These are phyloP conservation scores for Albifimbria verrucaria DNA, from an alignment of 2,329 filamentous ascomycete genomes.

Conservation along the genomic window DNA sequence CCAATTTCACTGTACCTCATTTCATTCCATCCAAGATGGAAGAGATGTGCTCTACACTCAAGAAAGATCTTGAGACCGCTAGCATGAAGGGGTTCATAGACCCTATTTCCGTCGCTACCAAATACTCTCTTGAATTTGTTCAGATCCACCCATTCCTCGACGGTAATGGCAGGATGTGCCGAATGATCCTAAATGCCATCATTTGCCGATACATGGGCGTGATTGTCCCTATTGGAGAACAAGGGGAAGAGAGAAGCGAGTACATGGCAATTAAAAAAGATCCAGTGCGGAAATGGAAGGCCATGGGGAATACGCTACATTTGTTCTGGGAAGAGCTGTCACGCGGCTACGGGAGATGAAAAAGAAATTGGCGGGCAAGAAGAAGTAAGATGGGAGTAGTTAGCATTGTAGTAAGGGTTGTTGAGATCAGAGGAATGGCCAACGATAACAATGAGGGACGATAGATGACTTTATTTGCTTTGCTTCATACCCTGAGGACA, in stretches of 20 bases:
- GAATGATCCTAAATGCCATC: constrained; percentile 33
- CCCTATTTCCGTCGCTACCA: constrained; percentile 24
- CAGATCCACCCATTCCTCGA: constrained; percentile 37
- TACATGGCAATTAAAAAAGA: constrained; percentile 21
- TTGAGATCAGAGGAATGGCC: too few relatives aligned
- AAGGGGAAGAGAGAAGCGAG: constrained; percentile 10
- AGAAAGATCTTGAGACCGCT: constrained; percentile 9
- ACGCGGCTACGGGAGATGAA: constrained; percentile 15
- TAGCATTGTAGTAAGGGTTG: too few relatives aligned
- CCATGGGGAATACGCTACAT: constrained; percentile 22
- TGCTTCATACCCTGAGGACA: too few relatives aligned
- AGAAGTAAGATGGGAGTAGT: too few relatives aligned
- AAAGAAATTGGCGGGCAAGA: constrained; percentile 15
- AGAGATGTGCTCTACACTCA: constrained; percentile 19
- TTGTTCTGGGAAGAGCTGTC: constrained; percentile 15
- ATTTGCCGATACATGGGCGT: constrained; percentile 25
- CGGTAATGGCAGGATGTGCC: constrained; percentile 34
- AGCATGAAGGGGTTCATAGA: constrained; percentile 12
- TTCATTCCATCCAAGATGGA: constrained; percentile 22
- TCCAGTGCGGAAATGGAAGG: constrained; percentile 18
- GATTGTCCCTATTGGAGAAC: constrained; percentile 17
- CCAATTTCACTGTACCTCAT: constrained; percentile 21
- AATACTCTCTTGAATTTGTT: constrained; percentile 26
- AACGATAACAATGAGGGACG: too few relatives aligned
- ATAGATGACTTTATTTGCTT: too few relatives aligned